A percentile compares a stretch with the other conserved stretches of the same genome.
Evolutionary conservation across 164 flowering plant genomes (phyloP).

Genomic region (Taxillus chinensis): DNA sequence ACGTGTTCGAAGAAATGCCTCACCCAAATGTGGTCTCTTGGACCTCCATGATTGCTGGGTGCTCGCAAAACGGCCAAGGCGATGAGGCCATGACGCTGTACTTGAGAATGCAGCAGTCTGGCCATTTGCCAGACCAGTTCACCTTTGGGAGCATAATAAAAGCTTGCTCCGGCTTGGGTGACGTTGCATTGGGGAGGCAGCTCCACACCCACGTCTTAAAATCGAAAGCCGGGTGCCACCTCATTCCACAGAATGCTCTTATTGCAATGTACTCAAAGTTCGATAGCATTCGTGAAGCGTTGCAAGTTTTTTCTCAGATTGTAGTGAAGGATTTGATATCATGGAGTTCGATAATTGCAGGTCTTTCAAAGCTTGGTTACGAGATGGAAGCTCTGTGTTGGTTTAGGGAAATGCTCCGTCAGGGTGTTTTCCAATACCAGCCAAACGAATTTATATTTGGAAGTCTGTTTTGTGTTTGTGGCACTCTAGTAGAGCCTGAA

Average conservation of each 20-base stretch:
- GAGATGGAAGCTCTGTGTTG: slow-evolving; percentile 36
- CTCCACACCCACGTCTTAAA: slow-evolving; percentile 50
- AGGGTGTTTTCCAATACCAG: slow-evolving; percentile 21
- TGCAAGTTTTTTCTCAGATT: slow-evolving; percentile 30
- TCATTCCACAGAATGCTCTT: slow-evolving; percentile 52
- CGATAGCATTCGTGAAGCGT: slow-evolving; percentile 33
- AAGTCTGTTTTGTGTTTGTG: slow-evolving; percentile 58
- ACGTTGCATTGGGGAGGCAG: slow-evolving; percentile 39
- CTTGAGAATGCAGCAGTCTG: slow-evolving; percentile 32
- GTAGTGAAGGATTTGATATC: slow-evolving; percentile 44
- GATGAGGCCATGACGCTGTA: slow-evolving; percentile 36
- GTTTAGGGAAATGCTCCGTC: slow-evolving; percentile 43
- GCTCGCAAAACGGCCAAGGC: slow-evolving; percentile 37
- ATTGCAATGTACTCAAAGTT: slow-evolving; percentile 55
- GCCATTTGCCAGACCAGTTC: slow-evolving; percentile 47
- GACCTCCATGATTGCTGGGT: slow-evolving; percentile 63
- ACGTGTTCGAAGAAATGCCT: slow-evolving; percentile 45
- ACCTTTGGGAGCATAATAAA: slow-evolving; percentile 45
- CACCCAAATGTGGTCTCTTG: slow-evolving; percentile 54
- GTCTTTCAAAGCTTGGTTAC: slow-evolving; percentile 44
- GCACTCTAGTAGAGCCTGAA: slow-evolving; percentile 31
- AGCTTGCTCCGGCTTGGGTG: slow-evolving; percentile 35
- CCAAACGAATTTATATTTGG: slow-evolving; percentile 66
- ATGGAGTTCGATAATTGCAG: slow-evolving; percentile 68
- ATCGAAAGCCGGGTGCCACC: slow-evolving; percentile 30